Conservation (phyloP, 257 asterid species). For the Solanum gracilifrons region DNA sequence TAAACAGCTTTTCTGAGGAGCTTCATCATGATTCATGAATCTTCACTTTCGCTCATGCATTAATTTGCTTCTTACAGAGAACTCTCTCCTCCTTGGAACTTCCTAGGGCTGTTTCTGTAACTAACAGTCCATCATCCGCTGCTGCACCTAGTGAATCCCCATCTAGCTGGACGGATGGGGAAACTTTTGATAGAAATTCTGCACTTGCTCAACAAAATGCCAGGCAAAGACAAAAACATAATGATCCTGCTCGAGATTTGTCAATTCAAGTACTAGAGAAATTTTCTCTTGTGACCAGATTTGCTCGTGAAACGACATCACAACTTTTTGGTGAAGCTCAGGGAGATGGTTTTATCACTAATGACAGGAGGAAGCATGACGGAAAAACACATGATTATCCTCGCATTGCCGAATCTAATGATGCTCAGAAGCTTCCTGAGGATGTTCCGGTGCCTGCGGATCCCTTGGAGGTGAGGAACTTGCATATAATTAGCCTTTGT, state of each 20-base stretch:
- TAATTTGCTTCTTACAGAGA: conserved; percentile 35
- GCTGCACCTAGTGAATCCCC: conserved; percentile 28
- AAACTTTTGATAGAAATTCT: conserved; percentile 31
- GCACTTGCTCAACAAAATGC: conserved; percentile 40
- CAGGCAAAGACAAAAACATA: conserved; percentile 46
- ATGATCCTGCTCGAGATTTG: conserved; percentile 79
- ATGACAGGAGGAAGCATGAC: conserved; percentile 42
- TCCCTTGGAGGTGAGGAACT: conserved; percentile 58
- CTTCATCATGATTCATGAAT: background rate
- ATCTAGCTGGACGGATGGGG: conserved; percentile 22
- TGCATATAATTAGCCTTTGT: background rate
- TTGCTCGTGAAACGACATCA: conserved; percentile 99
- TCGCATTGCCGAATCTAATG: conserved; percentile 14
- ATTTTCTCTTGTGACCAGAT: conserved; percentile 90
- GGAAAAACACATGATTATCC: conserved; percentile 27
- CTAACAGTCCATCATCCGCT: conserved; percentile 42
- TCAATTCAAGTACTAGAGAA: conserved; percentile 91
- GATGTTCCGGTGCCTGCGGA: conserved; percentile 54
- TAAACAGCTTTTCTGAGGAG: background rate
- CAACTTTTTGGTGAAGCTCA: conserved; percentile 79
- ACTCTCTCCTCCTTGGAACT: conserved; percentile 93
- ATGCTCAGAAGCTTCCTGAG: conserved; percentile 27
- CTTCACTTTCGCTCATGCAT: background rate
- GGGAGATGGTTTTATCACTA: conserved; percentile 42
- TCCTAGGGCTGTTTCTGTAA: conserved; percentile 60